These are phyloP conservation scores for Saccharomycopsis synnaedendra DNA, from an alignment of 805 yeast species.

Conservation along the genomic window DNA sequence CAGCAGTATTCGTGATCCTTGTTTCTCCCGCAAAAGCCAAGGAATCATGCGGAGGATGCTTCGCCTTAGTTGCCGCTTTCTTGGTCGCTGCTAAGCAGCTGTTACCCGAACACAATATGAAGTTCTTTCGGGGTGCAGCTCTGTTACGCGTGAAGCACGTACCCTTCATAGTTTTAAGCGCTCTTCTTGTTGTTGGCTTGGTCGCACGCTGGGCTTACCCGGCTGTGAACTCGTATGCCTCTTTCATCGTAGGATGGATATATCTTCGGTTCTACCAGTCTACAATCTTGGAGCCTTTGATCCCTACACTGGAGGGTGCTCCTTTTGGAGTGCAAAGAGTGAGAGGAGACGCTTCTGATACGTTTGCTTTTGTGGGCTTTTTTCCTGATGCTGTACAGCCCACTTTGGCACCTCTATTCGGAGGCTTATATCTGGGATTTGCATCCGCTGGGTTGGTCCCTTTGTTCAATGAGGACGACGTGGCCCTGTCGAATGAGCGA, in stretches of 20 bases:
- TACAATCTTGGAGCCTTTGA: slow-evolving; percentile 39
- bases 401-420: slow-evolving; percentile 39
- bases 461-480: slow-evolving; percentile 56
- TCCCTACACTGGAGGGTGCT: slow-evolving; percentile 32
- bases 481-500: slow-evolving; percentile 64
- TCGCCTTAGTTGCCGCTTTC: slow-evolving; percentile 45
- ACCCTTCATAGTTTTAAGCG: slow-evolving; percentile 35
- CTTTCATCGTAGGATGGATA: slow-evolving; percentile 60
- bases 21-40: slow-evolving; percentile 11
- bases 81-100: slow-evolving; percentile 57
- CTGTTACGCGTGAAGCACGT: slow-evolving; percentile 50
- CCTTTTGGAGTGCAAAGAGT: slow-evolving; percentile 24
- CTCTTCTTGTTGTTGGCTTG: slow-evolving; percentile 22
- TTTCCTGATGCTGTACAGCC: slow-evolving; percentile 61
- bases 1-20: slow-evolving; percentile 23
- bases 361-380: slow-evolving; percentile 71
- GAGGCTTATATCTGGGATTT: slow-evolving; percentile 28
- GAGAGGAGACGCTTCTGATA: slow-evolving; percentile 83
- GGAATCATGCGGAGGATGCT: slow-evolving; percentile 38
- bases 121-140: slow-evolving; percentile 33
- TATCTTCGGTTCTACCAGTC: slow-evolving; percentile 72
- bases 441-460: slow-evolving; percentile 37
- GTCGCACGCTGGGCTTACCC: slow-evolving; percentile 14
- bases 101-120: slow-evolving; percentile 48
- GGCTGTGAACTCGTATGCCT: slow-evolving; percentile 18